phyloP scores from a whole-genome alignment of 140 eudicot species.

The Senecio squalidus region DNA sequence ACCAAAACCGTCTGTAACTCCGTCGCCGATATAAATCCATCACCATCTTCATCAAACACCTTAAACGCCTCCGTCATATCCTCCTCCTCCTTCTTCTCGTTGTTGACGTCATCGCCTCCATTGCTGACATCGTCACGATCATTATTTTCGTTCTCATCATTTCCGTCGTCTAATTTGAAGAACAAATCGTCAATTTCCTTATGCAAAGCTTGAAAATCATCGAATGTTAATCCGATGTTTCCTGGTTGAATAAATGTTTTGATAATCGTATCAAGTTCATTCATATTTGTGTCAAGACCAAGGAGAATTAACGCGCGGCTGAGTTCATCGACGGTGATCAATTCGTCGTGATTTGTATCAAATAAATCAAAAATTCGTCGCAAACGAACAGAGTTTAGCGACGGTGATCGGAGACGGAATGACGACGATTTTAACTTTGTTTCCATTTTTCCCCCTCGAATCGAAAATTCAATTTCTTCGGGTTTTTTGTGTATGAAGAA shows the following conservation, averaged over 20 bases:
- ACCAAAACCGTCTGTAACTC: constrained; percentile 68
- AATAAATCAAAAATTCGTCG: constrained; percentile 69
- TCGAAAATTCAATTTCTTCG: constrained; percentile 7
- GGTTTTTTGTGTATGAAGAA: neutral
- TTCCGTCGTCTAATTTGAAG: constrained; percentile 34
- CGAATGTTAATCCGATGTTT: constrained; percentile 43
- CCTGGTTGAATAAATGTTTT: constrained; percentile 43
- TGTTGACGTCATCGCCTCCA: constrained; percentile 3
- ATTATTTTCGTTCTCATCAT: neutral
- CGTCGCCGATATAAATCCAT: constrained; percentile 70
- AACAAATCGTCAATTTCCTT: constrained; percentile 40
- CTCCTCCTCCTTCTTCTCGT: constrained; percentile 39
- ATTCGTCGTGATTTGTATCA: constrained; percentile 51
- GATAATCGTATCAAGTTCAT: constrained; percentile 41
- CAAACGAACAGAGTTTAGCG: constrained; percentile 65
- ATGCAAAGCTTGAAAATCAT: constrained; percentile 58
- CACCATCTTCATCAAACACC: constrained; percentile 88
- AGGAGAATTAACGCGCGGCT: constrained; percentile 49
- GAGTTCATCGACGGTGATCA: constrained; percentile 64
- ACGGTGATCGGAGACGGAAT: constrained; percentile 63
- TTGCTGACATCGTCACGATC: neutral
- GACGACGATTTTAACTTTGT: constrained; percentile 32
- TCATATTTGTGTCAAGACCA: constrained; percentile 47
- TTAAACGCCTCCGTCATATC: constrained; percentile 72
- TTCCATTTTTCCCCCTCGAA: neutral